These are phyloP conservation scores for Alloascoidea hylecoeti DNA, from an alignment of 805 yeast genomes.

Conservation along the genomic window DNA sequence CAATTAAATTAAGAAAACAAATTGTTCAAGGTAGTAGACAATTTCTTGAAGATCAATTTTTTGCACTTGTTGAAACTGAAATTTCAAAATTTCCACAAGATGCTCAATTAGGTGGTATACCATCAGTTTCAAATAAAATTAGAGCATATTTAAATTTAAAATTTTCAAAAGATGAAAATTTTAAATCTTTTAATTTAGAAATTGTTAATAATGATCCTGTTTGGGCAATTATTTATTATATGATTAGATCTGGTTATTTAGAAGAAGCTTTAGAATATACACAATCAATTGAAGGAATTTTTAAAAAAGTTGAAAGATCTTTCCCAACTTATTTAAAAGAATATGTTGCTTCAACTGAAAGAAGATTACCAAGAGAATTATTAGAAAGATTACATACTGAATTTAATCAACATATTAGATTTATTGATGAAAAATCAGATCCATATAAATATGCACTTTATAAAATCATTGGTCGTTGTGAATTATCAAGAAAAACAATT, in stretches of 20 bases:
- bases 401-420: conserved; percentile 72
- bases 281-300: conserved; percentile 46
- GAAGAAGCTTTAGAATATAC: conserved; percentile 68
- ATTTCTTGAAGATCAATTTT: conserved; percentile 67
- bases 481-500: conserved; percentile 48
- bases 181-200: conserved; percentile 31
- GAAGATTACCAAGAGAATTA: conserved; percentile 48
- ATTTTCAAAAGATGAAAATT: conserved; percentile 33
- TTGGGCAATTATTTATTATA: conserved; percentile 86
- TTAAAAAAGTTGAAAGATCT: conserved; percentile 74
- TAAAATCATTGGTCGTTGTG: conserved; percentile 86
- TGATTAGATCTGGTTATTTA: conserved; percentile 71
- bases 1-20: conserved; percentile 19
- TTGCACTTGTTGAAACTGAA: conserved; percentile 52
- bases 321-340: conserved; percentile 71
- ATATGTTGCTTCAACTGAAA: conserved; percentile 40
- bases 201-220: conserved; percentile 75
- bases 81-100: conserved; percentile 35
- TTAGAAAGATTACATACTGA: conserved; percentile 62
- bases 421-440: conserved; percentile 51
- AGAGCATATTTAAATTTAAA: conserved; percentile 41
- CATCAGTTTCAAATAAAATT: conserved; percentile 61
- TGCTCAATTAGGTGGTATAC: conserved; percentile 46
- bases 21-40: conserved; percentile 40
- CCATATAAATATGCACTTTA: conserved; percentile 86